Percentiles rank a stretch among this genome's conserved stretches.
phyloP scores from a whole-genome alignment of 305 asterid genomes.

The Solanum hybrid region DNA sequence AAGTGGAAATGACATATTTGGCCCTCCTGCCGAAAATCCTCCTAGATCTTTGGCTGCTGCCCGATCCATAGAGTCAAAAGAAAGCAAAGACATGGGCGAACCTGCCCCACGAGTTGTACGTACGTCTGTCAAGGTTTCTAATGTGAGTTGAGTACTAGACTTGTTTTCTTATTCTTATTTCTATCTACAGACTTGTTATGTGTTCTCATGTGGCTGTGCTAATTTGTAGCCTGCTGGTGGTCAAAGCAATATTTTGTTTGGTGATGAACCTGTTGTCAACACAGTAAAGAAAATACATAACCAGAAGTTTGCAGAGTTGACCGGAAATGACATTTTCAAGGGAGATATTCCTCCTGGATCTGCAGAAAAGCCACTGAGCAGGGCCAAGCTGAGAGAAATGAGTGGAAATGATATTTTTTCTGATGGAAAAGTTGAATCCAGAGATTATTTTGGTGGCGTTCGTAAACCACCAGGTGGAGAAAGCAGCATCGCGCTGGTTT shows the following conservation, averaged over 20 bases:
- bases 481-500: constrained; percentile 76
- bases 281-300: constrained; percentile 61
- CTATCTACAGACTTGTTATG: not conserved
- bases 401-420: constrained; percentile 73
- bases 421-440: constrained; percentile 60
- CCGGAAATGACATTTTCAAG: constrained; percentile 77
- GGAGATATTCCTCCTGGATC: constrained; percentile 65
- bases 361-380: constrained; percentile 69
- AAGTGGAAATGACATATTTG: constrained; percentile 82
- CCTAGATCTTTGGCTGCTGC: constrained; percentile 49
- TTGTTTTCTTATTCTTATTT: not conserved
- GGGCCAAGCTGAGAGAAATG: constrained; percentile 76
- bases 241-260: constrained; percentile 74
- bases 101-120: constrained; percentile 76
- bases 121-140: constrained; percentile 86
- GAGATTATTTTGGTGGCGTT: constrained; percentile 77
- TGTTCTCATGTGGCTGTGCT: not conserved
- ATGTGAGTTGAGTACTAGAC: constrained; percentile 42
- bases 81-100: constrained; percentile 58
- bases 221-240: constrained; percentile 83
- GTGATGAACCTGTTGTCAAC: constrained; percentile 62
- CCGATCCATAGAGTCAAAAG: constrained; percentile 49
- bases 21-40: constrained; percentile 69
- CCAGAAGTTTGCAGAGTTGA: constrained; percentile 76
- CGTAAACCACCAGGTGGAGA: constrained; percentile 88